Base-by-base conservation (phyloP, 441 rosid species). In the Jatropha multifida region DNA sequence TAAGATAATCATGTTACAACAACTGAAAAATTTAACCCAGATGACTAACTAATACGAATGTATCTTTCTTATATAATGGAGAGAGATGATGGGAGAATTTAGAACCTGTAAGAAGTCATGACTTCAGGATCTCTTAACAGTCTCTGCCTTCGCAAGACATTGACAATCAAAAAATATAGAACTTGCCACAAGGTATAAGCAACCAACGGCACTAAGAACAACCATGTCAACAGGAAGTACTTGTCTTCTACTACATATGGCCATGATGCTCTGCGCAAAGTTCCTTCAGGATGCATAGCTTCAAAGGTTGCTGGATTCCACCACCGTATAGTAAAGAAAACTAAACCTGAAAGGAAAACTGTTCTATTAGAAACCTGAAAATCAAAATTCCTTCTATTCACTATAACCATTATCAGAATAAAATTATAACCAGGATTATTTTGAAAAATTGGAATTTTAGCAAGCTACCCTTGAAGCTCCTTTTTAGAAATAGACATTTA, bases 291-390 rank as follows among this genome's bases (percentile, higher is more conserved):
- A 79, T 85, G 97, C 98, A 95, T 93, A 68, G 94, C 99, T 64
- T 85, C 95, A 73, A 95, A 90, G 18, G 93, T 93, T 62, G 85
- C 83, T 11, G 98, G 99, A 83, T 93, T 93, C 98, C 98, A 95
- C 98, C 99, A 95, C 44, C 97, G 86, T 69, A 95, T 89, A 15
- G 99, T 95, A 89, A 95, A 95, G 87, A 95, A 91, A 62, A 93
- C 98, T n/a, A 95, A 75, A 69, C 98, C 97, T 95, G 90, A 26
- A 74, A 76, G 41, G 44, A 78, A 56, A 69, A 82, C 64, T 27
- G 76, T 62, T 54, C 58, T 40, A 52, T 85, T 48, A 65, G 77
- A 52, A 64, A 46, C 61, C n/a, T 23, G 42, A 49, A 46, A 13
- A 26, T 51, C 61, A 63, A 26, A 49, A 46, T 51, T 62, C 20